Conservation (phyloP, 768 basidiomycete genomes). For the Gloeophyllum trabeum region DNA sequence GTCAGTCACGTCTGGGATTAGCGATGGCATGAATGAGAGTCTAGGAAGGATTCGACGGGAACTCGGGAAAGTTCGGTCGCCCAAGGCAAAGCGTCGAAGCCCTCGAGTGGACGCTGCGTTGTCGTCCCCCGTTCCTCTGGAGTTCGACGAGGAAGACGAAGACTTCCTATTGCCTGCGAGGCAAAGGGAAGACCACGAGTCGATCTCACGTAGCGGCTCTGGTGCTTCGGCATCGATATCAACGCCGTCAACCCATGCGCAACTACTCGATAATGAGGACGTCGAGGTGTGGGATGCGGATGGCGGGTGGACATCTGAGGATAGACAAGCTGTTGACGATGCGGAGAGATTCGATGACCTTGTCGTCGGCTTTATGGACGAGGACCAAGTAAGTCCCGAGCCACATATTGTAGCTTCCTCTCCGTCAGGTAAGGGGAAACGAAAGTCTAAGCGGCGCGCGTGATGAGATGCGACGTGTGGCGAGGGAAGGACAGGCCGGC, state of each 20-base stretch:
- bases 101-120: constrained; percentile 13
- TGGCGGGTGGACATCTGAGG: constrained; percentile 20
- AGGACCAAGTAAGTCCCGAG: constrained; percentile 17
- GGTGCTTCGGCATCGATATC: constrained; percentile 22
- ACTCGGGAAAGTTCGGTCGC: constrained; percentile 39
- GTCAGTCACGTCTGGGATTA: constrained; percentile 34
- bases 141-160: constrained; percentile 63
- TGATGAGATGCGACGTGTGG: too few relatives aligned
- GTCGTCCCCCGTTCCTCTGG: constrained; percentile 29
- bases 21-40: constrained; percentile 48
- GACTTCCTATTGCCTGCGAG: constrained; percentile 28
- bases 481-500: too few relatives aligned
- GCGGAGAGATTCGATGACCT: constrained; percentile 25
- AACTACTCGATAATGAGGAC: constrained; percentile 9
- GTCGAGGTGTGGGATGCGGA: constrained; percentile 14
- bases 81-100: constrained; percentile 23
- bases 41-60: constrained; percentile 48
- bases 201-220: constrained; percentile 12
- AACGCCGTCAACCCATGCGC: constrained; percentile 28
- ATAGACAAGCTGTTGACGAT: constrained; percentile 19
- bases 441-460: too few relatives aligned
- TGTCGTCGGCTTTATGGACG: constrained; percentile 22
- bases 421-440: too few relatives aligned
- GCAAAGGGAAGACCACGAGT: constrained; percentile 12
- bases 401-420: too few relatives aligned